Evolutionary conservation across 768 basidiomycete species (phyloP), one percentile per base, ranked within the genome.

Genomic region (Leccinum subgranulosum): DNA sequence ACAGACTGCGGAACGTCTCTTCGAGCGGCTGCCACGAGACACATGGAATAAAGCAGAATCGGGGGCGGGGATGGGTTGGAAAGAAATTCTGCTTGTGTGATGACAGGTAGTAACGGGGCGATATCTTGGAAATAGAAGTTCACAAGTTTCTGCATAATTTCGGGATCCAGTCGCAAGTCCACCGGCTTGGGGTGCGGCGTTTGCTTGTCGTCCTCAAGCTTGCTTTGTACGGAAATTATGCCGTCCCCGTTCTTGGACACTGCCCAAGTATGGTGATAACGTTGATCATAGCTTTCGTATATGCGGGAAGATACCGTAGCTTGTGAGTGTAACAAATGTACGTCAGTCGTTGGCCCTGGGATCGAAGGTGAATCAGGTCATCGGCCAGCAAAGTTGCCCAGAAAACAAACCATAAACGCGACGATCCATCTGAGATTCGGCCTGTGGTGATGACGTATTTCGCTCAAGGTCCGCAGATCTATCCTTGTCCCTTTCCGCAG

Each of bases 121-220:
- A 95, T 80, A n/a, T 94, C 87, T 21, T 81, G 79, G 74, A 97
- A 99, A 76, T 95, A 97, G 21, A 87, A 84, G 72, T 98, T 98
- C 66, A 97, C 79, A 47, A 98, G 84, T 54, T 83, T 80, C 69
- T 94, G 87, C 54, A 94, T 77, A 64, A 88, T 78, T 47, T 90
- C 87, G 23, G 84, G 84, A 67, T 92, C 91, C 58, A 94, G 81
- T 36, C 84, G 85, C 62, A 86, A 73, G 69, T 91, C 88, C 50
- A 86, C 70, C 14, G 86, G 84, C 64, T 84, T 90, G 53, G 83
- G 80, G 53, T 82, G 78, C 6, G 77, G 62, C 9, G 76, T 70
- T 49, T 83, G 80, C 49, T 80, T 77, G 58, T 90, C 88, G 41
- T 83, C 82, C 48, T 67, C 66, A 41, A 79, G 66, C 19, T 86